Percentiles rank a stretch among this genome's conserved stretches.
phyloP scores from a whole-genome alignment of 495 filamentous ascomycete genomes.

The Trichoderma asperelloides region DNA sequence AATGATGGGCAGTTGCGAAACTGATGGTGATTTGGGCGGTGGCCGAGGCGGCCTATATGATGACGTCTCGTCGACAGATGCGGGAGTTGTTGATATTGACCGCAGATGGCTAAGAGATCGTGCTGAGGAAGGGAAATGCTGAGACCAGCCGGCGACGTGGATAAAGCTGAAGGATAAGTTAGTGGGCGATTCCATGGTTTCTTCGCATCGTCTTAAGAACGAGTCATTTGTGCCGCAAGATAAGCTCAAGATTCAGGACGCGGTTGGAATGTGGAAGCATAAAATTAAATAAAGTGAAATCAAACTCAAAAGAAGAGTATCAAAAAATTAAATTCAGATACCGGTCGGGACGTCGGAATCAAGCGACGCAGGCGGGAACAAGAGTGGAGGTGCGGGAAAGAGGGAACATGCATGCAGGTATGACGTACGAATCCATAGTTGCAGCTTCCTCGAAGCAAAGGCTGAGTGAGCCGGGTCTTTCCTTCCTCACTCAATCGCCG shows the following conservation, averaged over 20 bases:
- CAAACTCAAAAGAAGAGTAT: background rate
- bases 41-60: conserved; percentile 14
- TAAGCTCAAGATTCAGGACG: background rate
- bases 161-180: conserved; percentile 31
- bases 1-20: conserved; percentile 10
- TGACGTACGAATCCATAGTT: conserved; percentile 10
- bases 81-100: conserved; percentile 38
- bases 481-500: background rate
- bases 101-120: conserved; percentile 38
- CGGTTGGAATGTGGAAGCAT: background rate
- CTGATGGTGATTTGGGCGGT: conserved; percentile 12
- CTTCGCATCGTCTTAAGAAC: background rate
- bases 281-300: background rate
- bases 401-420: conserved; percentile 1
- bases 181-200: background rate
- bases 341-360: background rate
- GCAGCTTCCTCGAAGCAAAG: background rate
- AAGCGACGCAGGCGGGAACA: background rate
- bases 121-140: conserved; percentile 32
- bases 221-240: background rate
- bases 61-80: conserved; percentile 20
- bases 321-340: background rate
- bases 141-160: conserved; percentile 41
- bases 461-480: background rate
- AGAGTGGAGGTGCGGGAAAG: conserved; percentile 1